Conservation (phyloP, 805 yeast species). For the Candida ipomoeae region DNA sequence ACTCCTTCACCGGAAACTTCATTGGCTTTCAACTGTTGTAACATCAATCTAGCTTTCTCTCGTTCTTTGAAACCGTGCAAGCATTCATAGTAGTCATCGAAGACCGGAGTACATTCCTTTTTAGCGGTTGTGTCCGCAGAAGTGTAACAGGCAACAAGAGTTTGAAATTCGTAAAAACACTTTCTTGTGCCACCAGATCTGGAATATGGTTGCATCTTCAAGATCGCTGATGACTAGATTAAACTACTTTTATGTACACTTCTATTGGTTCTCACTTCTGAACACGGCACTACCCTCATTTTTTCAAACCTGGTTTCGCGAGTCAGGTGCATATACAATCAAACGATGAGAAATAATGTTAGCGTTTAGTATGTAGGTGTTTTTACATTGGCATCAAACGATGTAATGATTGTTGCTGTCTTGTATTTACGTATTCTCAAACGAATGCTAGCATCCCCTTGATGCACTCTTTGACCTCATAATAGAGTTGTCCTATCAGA, state of each 20-base stretch:
- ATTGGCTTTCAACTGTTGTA: slow-evolving; percentile 44
- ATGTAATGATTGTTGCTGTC: background rate
- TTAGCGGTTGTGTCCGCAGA: slow-evolving; percentile 40
- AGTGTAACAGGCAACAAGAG: slow-evolving; percentile 41
- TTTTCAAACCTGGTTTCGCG: background rate
- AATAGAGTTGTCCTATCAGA: slow-evolving; percentile 65
- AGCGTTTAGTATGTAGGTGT: too few species aligned
- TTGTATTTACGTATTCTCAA: slow-evolving; percentile 19
- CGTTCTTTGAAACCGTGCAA: slow-evolving; percentile 45
- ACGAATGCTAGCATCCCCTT: slow-evolving; percentile 73
- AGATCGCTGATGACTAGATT: background rate
- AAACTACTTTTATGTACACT: background rate
- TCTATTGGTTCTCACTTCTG: slow-evolving; percentile 14
- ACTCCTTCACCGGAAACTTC: slow-evolving; percentile 38
- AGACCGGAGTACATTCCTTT: slow-evolving; percentile 41
- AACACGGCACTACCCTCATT: slow-evolving; percentile 10
- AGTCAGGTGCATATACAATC: background rate
- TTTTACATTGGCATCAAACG: too few species aligned
- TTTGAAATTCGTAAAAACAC: slow-evolving; percentile 46
- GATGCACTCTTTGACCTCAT: slow-evolving; percentile 68
- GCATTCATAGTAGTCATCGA: slow-evolving; percentile 45
- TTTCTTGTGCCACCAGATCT: slow-evolving; percentile 46
- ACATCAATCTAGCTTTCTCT: slow-evolving; percentile 42
- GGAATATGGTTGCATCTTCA: slow-evolving; percentile 43
- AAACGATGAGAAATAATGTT: background rate